Conservation (phyloP, 331 rosid species). For the Pyrus hybrid region DNA sequence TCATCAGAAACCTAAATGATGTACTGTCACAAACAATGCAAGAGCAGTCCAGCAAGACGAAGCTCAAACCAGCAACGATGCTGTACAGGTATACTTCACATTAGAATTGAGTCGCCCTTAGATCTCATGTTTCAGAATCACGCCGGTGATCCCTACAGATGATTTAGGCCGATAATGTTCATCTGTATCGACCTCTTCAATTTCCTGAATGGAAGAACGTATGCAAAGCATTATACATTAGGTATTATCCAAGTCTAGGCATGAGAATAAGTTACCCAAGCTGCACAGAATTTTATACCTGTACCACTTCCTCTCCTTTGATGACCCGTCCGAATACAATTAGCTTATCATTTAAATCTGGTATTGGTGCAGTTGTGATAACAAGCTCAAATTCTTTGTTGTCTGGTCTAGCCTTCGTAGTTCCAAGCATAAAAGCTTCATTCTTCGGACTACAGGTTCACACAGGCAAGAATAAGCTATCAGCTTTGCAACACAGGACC, state of each 20-base stretch:
- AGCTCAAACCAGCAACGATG: neutral
- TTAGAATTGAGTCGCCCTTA: conserved; percentile 2
- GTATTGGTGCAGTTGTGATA: conserved; percentile 96
- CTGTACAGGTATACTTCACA: conserved; percentile 3
- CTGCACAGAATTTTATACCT: conserved; percentile 40
- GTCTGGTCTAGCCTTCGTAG: conserved; percentile 64
- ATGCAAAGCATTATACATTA: neutral
- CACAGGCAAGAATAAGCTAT: neutral
- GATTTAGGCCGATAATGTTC: conserved; percentile 83
- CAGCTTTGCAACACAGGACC: neutral
- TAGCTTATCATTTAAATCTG: conserved; percentile 82
- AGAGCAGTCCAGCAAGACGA: neutral
- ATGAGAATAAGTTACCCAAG: neutral
- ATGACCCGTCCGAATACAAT: conserved; percentile 79
- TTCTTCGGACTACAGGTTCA: conserved; percentile 54
- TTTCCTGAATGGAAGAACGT: conserved; percentile 51
- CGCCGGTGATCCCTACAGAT: conserved; percentile 58
- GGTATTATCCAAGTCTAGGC: neutral
- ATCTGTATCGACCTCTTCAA: conserved; percentile 97
- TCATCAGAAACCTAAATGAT: neutral
- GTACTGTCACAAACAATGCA: neutral
- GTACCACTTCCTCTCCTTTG: conserved; percentile 96
- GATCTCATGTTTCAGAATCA: conserved; percentile 43
- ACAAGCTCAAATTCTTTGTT: conserved; percentile 76
- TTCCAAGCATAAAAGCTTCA: conserved; percentile 89